Evolutionary conservation across 1,139 yeast species (phyloP).

Genomic region (Suhomyces coccinellae): DNA sequence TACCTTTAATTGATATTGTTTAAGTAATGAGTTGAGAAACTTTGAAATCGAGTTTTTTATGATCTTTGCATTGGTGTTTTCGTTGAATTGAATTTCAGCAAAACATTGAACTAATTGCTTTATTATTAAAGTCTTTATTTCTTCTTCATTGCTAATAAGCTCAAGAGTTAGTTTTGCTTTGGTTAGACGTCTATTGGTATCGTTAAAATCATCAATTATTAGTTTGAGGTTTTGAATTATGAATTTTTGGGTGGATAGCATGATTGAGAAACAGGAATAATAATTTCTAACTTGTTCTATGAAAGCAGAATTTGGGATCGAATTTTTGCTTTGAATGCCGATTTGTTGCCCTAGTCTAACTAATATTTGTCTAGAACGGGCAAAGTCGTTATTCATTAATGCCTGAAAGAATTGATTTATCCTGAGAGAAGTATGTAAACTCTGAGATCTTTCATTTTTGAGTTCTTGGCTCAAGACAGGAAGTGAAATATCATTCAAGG

Average conservation of each 20-base stretch:
- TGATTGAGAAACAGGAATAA: slow-evolving; percentile 18
- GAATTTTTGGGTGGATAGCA: slow-evolving; percentile 8
- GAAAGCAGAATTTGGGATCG: not conserved
- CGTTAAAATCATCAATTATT: slow-evolving; percentile 15
- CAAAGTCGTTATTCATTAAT: slow-evolving; percentile 12
- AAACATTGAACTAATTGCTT: slow-evolving; percentile 6
- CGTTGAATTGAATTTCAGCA: slow-evolving; percentile 1
- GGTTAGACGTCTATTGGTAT: not conserved
- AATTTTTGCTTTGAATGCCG: slow-evolving; percentile 4
- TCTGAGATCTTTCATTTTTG: not conserved
- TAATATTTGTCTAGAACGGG: slow-evolving; percentile 12
- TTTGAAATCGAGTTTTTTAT: slow-evolving; percentile 9
- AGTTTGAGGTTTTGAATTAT: slow-evolving; percentile 17
- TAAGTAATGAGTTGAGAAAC: slow-evolving; percentile 4
- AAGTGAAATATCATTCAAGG: not conserved
- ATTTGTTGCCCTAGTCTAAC: slow-evolving; percentile 7
- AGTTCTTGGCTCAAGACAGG: not conserved
- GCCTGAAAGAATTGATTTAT: slow-evolving; percentile 16
- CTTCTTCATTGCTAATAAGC: not conserved
- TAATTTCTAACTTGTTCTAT: slow-evolving; percentile 14
- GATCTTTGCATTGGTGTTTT: slow-evolving; percentile 6
- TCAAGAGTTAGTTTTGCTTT: not conserved
- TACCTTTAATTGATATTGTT: slow-evolving; percentile 1
- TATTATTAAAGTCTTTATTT: slow-evolving; percentile 5
- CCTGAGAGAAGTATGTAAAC: slow-evolving; percentile 5